Evolutionary conservation across 108 stramenopile genomes (phyloP).

Genomic region (Discostella stelligeroides): DNA sequence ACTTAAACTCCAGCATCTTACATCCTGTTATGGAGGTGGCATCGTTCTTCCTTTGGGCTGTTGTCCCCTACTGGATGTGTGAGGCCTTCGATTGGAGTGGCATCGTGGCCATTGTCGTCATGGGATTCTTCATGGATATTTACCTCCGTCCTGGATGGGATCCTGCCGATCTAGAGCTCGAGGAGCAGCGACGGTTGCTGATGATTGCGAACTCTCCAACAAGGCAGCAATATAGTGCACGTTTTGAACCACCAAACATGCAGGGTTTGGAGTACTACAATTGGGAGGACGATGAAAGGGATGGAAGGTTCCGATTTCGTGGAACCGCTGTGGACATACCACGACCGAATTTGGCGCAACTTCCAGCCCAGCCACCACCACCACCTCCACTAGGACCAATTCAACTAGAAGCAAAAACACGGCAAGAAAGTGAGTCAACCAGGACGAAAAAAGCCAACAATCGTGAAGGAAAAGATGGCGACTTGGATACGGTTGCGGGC

Average conservation of each 20-base stretch:
- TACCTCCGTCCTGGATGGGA: constrained; percentile 60
- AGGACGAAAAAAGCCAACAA: not conserved
- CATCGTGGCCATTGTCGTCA: constrained; percentile 78
- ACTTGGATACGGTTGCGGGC: constrained; percentile 14
- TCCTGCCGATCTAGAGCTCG: constrained; percentile 22
- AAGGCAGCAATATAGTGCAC: not conserved
- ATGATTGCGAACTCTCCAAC: constrained; percentile 1
- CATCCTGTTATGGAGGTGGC: constrained; percentile 84
- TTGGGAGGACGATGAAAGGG: constrained; percentile 38
- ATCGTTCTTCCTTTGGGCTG: constrained; percentile 87
- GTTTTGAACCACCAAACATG: not conserved
- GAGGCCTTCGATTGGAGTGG: constrained; percentile 79
- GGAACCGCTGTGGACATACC: constrained; percentile 45
- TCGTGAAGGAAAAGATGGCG: constrained; percentile 12
- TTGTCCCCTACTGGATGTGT: constrained; percentile 89
- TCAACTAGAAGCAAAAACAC: not conserved
- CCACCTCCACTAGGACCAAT: not conserved
- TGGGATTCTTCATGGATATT: constrained; percentile 67
- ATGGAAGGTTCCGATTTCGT: constrained; percentile 26
- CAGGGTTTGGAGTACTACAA: constrained; percentile 31
- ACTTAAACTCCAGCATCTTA: constrained; percentile 69
- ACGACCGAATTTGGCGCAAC: constrained; percentile 1
- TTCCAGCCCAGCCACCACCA: constrained; percentile 5
- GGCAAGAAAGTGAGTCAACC: not conserved
- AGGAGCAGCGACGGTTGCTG: constrained; percentile 20